Evolutionary conservation across 352 stramenopile genomes (phyloP).

Genomic region (Phytophthora niederhauseri): DNA sequence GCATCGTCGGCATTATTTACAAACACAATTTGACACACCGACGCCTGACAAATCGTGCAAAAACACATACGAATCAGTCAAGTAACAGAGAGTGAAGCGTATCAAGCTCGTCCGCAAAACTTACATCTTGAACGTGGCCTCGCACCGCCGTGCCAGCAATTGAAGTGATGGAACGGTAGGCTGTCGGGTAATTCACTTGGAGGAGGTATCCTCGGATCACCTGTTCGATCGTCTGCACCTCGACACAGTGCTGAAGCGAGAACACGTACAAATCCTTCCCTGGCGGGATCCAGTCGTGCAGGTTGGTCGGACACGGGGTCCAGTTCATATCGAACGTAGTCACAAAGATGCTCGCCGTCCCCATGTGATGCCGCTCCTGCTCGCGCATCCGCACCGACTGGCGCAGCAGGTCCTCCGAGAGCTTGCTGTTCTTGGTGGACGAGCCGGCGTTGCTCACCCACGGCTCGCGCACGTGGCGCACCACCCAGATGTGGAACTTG

Average conservation of each 20-base stretch:
- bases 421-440: constrained; percentile 49
- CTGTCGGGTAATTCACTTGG: constrained; percentile 80
- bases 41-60: constrained; percentile 39
- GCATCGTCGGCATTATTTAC: constrained; percentile 85
- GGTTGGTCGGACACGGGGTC: constrained; percentile 61
- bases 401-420: constrained; percentile 46
- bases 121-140: constrained; percentile 70
- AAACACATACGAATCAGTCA: constrained; percentile 18
- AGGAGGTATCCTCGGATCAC: constrained; percentile 73
- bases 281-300: constrained; percentile 76
- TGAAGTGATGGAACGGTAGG: constrained; percentile 82
- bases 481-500: constrained; percentile 85
- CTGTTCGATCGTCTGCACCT: constrained; percentile 68
- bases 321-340: constrained; percentile 88
- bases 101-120: constrained; percentile 8
- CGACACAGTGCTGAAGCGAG: constrained; percentile 78
- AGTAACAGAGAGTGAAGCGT: neutral
- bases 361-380: constrained; percentile 62
- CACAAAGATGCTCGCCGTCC: constrained; percentile 79
- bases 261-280: constrained; percentile 87
- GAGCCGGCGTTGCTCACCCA: constrained; percentile 39
- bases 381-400: constrained; percentile 46
- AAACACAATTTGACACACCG: constrained; percentile 86
- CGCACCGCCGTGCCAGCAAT: constrained; percentile 66
- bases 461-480: constrained; percentile 56